A percentile compares a stretch with the other conserved stretches of the same genome.
Conservation (phyloP, 2,329 filamentous ascomycete genomes). For the Pestalotiopsis fici region DNA sequence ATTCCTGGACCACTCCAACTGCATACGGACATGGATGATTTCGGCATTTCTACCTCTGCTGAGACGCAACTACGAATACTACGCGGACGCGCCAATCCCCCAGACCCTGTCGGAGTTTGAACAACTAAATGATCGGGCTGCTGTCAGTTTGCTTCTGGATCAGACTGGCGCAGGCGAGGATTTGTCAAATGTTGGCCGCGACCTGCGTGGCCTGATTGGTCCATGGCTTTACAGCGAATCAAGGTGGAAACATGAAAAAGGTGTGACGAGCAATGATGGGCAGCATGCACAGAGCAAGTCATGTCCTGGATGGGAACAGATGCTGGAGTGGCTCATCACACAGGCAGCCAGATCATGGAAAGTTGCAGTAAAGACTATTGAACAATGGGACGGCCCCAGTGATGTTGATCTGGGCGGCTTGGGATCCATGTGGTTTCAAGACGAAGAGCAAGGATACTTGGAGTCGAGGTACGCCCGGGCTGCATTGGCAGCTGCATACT, state of each 20-base stretch:
- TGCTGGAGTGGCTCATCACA: slow-evolving; percentile 66
- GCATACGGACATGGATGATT: slow-evolving; percentile 68
- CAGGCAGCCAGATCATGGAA: slow-evolving; percentile 62
- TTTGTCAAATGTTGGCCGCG: slow-evolving; percentile 53
- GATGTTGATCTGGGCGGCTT: slow-evolving; percentile 70
- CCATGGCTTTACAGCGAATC: slow-evolving; percentile 72
- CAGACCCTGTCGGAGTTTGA: slow-evolving; percentile 66
- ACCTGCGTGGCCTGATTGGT: slow-evolving; percentile 67
- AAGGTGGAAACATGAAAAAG: slow-evolving; percentile 50
- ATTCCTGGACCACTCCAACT: slow-evolving; percentile 63
- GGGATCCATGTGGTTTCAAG: slow-evolving; percentile 57
- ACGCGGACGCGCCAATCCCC: slow-evolving; percentile 49
- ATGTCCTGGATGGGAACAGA: slow-evolving; percentile 67
- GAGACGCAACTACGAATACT: slow-evolving; percentile 70
- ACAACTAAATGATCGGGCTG: slow-evolving; percentile 56
- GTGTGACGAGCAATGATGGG: slow-evolving; percentile 19
- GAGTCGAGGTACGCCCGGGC: slow-evolving; percentile 67
- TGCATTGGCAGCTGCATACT: slow-evolving; percentile 67
- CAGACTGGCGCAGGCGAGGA: slow-evolving; percentile 48
- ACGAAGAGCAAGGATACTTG: slow-evolving; percentile 60
- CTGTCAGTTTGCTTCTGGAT: slow-evolving; percentile 62
- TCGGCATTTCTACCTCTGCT: slow-evolving; percentile 70
- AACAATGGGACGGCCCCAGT: slow-evolving; percentile 72
- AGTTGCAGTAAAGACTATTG: slow-evolving; percentile 62
- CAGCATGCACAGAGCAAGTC: slow-evolving; percentile 29